phyloP scores from a whole-genome alignment of 306 rosid species.

The Medicago lupulina region DNA sequence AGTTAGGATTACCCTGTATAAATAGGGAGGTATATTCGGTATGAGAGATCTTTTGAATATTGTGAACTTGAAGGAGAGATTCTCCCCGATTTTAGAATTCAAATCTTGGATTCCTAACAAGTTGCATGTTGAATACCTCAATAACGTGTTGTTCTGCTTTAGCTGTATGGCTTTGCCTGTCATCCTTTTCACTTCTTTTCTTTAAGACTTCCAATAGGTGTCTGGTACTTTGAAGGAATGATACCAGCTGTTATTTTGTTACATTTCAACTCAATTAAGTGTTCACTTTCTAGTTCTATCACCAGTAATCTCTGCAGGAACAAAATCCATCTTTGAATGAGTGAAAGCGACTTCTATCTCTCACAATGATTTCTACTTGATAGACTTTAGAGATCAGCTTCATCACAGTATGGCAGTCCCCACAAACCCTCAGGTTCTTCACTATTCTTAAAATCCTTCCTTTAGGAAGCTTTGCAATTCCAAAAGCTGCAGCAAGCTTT shows the following conservation, averaged over 20 bases:
- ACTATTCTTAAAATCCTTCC: conserved; percentile 71
- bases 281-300: conserved; percentile 26
- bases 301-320: conserved; percentile 88
- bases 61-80: not conserved
- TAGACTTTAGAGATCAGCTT: conserved; percentile 77
- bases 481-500: conserved; percentile 91
- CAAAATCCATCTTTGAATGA: conserved; percentile 69
- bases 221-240: conserved; percentile 7
- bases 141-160: not conserved
- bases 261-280: conserved; percentile 16
- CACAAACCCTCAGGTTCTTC: conserved; percentile 80
- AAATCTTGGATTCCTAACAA: not conserved
- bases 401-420: conserved; percentile 85
- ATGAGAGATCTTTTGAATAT: too few species aligned
- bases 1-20: too few species aligned
- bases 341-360: conserved; percentile 93
- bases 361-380: conserved; percentile 66
- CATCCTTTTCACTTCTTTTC: not conserved
- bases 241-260: not conserved
- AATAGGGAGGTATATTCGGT: too few species aligned
- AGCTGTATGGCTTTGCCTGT: not conserved
- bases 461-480: conserved; percentile 61
- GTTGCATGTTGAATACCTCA: not conserved
- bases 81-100: not conserved
- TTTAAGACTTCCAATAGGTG: not conserved